Conservation (phyloP, 2,329 filamentous ascomycete genomes). For the Cyphellophora attinorum region DNA sequence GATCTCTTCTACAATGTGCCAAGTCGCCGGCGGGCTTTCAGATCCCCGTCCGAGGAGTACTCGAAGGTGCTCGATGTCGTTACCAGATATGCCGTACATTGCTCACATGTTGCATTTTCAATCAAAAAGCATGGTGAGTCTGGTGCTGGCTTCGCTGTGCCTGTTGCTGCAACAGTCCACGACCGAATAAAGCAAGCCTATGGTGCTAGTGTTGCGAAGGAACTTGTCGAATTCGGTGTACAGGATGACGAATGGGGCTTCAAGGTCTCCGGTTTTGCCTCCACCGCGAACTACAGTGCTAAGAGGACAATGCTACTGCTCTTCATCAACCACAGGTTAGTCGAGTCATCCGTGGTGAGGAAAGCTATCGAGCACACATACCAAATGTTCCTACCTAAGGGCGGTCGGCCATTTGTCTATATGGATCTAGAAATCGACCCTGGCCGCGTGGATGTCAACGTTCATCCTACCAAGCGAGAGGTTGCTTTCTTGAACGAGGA, state of each 20-base stretch:
- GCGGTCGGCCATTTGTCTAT: constrained; percentile 88
- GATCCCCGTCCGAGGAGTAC: constrained; percentile 87
- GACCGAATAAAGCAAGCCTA: constrained; percentile 90
- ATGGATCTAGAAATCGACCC: constrained; percentile 89
- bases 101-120: constrained; percentile 80
- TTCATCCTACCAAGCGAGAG: constrained; percentile 93
- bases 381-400: constrained; percentile 77
- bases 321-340: constrained; percentile 93
- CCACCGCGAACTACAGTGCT: constrained; percentile 88
- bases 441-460: constrained; percentile 86
- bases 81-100: constrained; percentile 87
- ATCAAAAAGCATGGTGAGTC: constrained; percentile 95
- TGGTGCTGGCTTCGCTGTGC: constrained; percentile 70
- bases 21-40: constrained; percentile 76
- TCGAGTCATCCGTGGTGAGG: constrained; percentile 80
- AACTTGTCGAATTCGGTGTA: constrained; percentile 67
- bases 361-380: constrained; percentile 90
- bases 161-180: constrained; percentile 58
- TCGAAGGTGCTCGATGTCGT: constrained; percentile 96
- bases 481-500: constrained; percentile 98
- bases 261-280: constrained; percentile 68
- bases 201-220: constrained; percentile 73
- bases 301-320: constrained; percentile 81
- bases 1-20: constrained; percentile 97
- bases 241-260: constrained; percentile 75